phyloP scores from a whole-genome alignment of 2,329 filamentous ascomycete genomes.

The Aureobasidium pullulans region DNA sequence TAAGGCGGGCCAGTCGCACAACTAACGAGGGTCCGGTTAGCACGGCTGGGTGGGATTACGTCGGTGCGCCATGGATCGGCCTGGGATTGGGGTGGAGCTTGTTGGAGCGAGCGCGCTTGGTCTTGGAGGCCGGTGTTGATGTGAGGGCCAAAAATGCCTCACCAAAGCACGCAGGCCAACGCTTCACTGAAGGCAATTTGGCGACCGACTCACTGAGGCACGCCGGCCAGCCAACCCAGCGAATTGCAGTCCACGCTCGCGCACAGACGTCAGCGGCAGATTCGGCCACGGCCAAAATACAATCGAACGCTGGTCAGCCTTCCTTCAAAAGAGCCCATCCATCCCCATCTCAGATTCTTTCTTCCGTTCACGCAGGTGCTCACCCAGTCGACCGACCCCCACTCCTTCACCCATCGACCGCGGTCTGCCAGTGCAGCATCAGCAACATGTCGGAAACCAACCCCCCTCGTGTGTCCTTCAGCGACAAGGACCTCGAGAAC shows the following conservation, averaged over 20 bases:
- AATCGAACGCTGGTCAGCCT: constrained; percentile 1
- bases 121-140: neutral
- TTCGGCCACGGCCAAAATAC: constrained; percentile 12
- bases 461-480: constrained; percentile 32
- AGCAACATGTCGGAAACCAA: constrained; percentile 25
- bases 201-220: constrained; percentile 7
- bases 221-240: constrained; percentile 13
- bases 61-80: constrained; percentile 13
- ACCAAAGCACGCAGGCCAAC: constrained; percentile 12
- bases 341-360: constrained; percentile 9
- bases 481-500: constrained; percentile 33
- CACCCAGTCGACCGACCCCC: constrained; percentile 11
- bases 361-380: constrained; percentile 14
- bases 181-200: constrained; percentile 12
- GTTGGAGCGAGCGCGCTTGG: constrained; percentile 14
- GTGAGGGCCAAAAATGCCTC: constrained; percentile 14
- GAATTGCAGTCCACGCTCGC: constrained; percentile 10
- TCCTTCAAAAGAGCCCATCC: constrained; percentile 14
- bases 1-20: constrained; percentile 9
- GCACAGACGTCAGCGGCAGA: constrained; percentile 15
- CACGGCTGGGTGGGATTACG: constrained; percentile 15
- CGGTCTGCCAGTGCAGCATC: constrained; percentile 15
- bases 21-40: constrained; percentile 13
- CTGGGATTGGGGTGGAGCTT: constrained; percentile 15
- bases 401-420: constrained; percentile 7